Conservation (phyloP, 2,329 filamentous ascomycete genomes). For the Paraconiothyrium sp. region DNA sequence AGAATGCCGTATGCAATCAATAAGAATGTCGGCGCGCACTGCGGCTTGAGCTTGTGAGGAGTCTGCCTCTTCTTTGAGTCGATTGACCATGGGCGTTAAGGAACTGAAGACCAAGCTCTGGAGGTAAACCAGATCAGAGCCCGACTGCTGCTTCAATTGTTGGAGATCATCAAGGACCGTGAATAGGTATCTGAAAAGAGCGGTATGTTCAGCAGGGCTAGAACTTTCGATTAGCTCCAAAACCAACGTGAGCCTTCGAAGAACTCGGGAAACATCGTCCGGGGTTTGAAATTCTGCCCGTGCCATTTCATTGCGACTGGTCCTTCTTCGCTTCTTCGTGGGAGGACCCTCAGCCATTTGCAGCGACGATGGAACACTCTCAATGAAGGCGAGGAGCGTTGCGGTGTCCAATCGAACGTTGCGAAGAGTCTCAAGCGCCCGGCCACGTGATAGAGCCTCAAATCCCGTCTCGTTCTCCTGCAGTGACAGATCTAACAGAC, state of each 20-base stretch:
- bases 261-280: constrained; percentile 70
- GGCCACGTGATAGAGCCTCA: constrained; percentile 58
- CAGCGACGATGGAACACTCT: constrained; percentile 76
- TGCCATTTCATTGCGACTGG: constrained; percentile 75
- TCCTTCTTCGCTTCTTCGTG: constrained; percentile 80
- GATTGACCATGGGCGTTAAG: constrained; percentile 83
- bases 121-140: constrained; percentile 89
- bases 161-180: constrained; percentile 86
- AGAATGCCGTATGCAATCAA: constrained; percentile 92
- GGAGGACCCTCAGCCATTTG: constrained; percentile 77
- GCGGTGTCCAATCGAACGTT: constrained; percentile 77
- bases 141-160: constrained; percentile 80
- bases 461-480: constrained; percentile 43
- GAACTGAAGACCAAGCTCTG: constrained; percentile 85
- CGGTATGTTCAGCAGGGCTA: constrained; percentile 75
- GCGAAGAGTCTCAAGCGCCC: constrained; percentile 75
- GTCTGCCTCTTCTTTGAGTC: constrained; percentile 65
- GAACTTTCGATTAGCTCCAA: constrained; percentile 88
- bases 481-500: constrained; percentile 70
- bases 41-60: constrained; percentile 78
- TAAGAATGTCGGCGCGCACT: constrained; percentile 87
- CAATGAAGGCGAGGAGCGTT: constrained; percentile 76
- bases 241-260: constrained; percentile 84
- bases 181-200: constrained; percentile 82
- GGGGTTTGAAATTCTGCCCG: constrained; percentile 70